Conservation (phyloP, 305 asterid genomes). For the Fraxinus angustifolia region DNA sequence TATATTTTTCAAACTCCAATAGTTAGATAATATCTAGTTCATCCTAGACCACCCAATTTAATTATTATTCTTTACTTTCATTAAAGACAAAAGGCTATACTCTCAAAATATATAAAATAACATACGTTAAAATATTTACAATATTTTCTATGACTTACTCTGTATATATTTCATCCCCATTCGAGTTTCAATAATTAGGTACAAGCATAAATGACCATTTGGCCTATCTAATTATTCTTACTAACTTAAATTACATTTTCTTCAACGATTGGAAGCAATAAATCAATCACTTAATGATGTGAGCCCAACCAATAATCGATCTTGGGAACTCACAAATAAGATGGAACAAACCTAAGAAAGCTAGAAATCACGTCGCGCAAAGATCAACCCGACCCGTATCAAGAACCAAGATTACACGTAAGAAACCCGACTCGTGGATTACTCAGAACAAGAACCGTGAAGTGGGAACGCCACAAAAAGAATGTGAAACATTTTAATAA, state of each 20-base stretch:
- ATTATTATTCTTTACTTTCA: background rate
- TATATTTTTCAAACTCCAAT: background rate
- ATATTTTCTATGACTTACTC: background rate
- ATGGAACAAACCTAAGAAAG: too few relatives aligned
- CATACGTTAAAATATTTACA: background rate
- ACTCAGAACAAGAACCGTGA: too few relatives aligned
- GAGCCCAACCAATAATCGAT: too few relatives aligned
- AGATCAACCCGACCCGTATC: too few relatives aligned
- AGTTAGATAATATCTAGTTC: background rate
- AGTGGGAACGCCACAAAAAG: too few relatives aligned
- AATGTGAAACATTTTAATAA: too few relatives aligned
- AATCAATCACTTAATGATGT: background rate
- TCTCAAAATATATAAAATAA: background rate
- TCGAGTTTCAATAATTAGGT: background rate
- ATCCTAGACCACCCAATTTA: background rate
- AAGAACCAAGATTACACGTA: too few relatives aligned
- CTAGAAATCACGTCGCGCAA: too few relatives aligned
- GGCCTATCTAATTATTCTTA: background rate
- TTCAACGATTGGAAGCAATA: background rate
- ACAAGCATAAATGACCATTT: background rate
- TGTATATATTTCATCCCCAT: background rate
- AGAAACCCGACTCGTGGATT: too few relatives aligned
- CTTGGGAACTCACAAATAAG: too few relatives aligned
- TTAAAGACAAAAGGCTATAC: background rate
- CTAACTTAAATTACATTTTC: background rate